These are phyloP conservation scores for Theobroma grandiflorum DNA, from an alignment of 441 rosid genomes.

Conservation along the genomic window DNA sequence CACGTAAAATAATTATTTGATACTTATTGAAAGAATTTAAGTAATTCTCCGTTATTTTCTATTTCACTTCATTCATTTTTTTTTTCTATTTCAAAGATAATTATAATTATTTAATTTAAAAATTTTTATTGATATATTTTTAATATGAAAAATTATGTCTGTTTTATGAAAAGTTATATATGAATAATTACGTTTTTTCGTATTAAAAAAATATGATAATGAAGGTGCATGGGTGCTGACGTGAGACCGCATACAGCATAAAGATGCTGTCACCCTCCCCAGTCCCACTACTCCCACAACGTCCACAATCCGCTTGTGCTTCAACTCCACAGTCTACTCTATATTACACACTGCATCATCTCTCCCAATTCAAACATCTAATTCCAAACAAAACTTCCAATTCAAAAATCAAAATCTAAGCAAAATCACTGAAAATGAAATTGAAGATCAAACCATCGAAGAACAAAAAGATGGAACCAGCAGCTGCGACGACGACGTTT, in stretches of 20 bases:
- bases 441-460: constrained; percentile 42
- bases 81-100: no score
- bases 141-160: no score
- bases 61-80: no score
- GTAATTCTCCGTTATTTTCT: no score
- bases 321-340: constrained; percentile 1
- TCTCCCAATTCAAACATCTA: constrained; percentile 21
- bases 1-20: no score
- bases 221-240: not conserved
- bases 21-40: no score
- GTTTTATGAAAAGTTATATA: no score
- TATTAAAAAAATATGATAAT: no score
- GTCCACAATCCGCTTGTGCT: constrained; percentile 44
- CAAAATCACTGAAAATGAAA: constrained; percentile 18
- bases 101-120: no score
- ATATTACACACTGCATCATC: not conserved
- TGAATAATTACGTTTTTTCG: no score
- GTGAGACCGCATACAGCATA: constrained; percentile 25
- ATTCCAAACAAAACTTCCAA: constrained; percentile 20
- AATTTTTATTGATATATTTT: no score
- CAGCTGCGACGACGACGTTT: constrained; percentile 26
- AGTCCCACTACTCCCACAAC: constrained; percentile 35
- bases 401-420: constrained; percentile 28
- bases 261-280: constrained; percentile 15
- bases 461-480: constrained; percentile 37